phyloP scores from a whole-genome alignment of 1,139 yeast species.

The Yamadazyma atmosphaerica region DNA sequence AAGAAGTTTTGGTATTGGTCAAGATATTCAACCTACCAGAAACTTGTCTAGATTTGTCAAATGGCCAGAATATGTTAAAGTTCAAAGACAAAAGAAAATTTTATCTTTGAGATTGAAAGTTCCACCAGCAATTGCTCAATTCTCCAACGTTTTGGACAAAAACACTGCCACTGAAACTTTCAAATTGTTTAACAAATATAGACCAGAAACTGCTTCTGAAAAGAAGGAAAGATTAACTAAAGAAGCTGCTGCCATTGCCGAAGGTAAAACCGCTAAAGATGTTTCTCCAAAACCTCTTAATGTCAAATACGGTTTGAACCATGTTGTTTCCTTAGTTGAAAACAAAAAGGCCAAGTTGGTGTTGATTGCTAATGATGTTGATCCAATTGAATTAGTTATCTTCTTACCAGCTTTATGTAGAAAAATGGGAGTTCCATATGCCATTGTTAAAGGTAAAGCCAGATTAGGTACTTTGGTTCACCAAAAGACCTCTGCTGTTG shows the following conservation, averaged over 20 bases:
- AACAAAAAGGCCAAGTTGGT: conserved; percentile 98
- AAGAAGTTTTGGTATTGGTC: conserved; percentile 96
- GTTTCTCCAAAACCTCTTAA: conserved; percentile 94
- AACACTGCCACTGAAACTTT: conserved; percentile 96
- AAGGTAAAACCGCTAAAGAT: conserved; percentile 94
- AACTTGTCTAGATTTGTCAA: conserved; percentile 94
- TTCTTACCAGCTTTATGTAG: conserved; percentile 98
- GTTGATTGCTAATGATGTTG: conserved; percentile 96
- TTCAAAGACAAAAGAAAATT: conserved; percentile 90
- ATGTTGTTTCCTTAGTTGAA: conserved; percentile 93
- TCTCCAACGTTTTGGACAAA: conserved; percentile 93
- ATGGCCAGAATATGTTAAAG: conserved; percentile 97
- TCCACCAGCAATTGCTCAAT: conserved; percentile 97
- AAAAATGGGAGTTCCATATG: conserved; percentile 99
- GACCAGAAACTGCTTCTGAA: conserved; percentile 96
- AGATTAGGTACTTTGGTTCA: conserved; percentile 97
- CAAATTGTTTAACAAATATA: conserved; percentile 96
- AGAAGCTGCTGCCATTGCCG: conserved; percentile 98
- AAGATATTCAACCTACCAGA: conserved; percentile 91
- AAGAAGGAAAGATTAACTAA: conserved; percentile 98
- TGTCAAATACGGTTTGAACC: conserved; percentile 98
- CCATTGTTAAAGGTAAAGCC: conserved; percentile 97
- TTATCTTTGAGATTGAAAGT: conserved; percentile 94
- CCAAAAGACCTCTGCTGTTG: conserved; percentile 95
- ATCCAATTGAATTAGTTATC: conserved; percentile 95